Evolutionary conservation across 345 rosid species (phyloP), one percentile per base, ranked within the genome.

Genomic region (Salix purpurea): DNA sequence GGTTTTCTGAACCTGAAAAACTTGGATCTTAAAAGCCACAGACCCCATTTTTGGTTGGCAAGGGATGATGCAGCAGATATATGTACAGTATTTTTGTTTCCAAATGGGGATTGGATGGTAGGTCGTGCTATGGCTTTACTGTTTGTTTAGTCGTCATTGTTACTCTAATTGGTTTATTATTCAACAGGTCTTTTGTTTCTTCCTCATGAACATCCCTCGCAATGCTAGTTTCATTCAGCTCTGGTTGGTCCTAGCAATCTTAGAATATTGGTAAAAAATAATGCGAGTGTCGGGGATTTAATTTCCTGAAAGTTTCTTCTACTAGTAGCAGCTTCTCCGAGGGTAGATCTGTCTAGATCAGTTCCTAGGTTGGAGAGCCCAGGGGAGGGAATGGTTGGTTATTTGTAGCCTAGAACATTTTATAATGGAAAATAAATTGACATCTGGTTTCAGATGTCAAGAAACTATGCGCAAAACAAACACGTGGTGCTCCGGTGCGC

Each of bases 31-130:
- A 26, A 71, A 44, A 71, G 36, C 48, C 44, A 44, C 54, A 44
- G 54, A 71, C 71, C 72, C 18, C 81, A 72, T 69, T 70, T 77
- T 77, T 74, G 74, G 83, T 60, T 34, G 80, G 77, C 60, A 32
- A 67, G 73, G 73, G 73, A 74, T 69, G 30, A 64, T 46, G 78
- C 81, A 64, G 66, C 82, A 66, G 69, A 67, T 70, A 64, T 62
- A 76, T 88, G 91, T 88, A 86, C 88, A 88, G 89, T 86, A 81
- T 77, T 83, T 88, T 84, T 84, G 81, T 80, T 79, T 79, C 65
- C 68, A 70, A 60, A 80, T 72, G 83, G 85, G 82, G 71, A 36
- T 70, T 80, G 78, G 76, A 78, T 7, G 28, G 77, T 76, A 78
- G 90, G 84, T 71, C 75, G 81, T 79, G 87, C 37, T 72, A 74